Conservation (phyloP, 2,329 filamentous ascomycete species). For the Monilinia laxa region DNA sequence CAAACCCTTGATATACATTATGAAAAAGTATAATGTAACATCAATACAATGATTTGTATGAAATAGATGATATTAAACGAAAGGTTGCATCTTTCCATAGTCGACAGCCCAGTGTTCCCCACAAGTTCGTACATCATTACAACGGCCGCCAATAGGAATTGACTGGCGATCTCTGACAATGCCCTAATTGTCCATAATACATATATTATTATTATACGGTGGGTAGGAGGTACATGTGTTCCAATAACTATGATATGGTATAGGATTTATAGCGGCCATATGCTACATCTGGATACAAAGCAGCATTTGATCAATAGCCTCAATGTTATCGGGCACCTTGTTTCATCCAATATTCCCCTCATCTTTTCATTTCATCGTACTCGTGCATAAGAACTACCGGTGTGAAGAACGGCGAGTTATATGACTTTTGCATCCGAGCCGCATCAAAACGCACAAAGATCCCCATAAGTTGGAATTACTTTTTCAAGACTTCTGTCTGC, state of each 20-base stretch:
- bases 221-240: neutral
- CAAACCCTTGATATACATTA: neutral
- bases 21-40: neutral
- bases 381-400: neutral
- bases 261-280: neutral
- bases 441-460: neutral
- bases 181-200: neutral
- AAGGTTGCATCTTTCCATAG: neutral
- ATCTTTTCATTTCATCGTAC: neutral
- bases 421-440: neutral
- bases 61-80: no score
- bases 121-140: slow-evolving; percentile 12
- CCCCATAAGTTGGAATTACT: no score
- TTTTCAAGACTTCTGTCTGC: neutral
- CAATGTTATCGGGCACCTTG: neutral
- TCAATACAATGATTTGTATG: neutral
- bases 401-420: slow-evolving; percentile 8
- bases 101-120: neutral
- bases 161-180: neutral
- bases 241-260: neutral
- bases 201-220: neutral
- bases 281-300: neutral
- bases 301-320: neutral
- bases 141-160: neutral
- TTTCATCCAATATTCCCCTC: neutral